Percentiles rank a stretch among this genome's conserved stretches.
These are phyloP conservation scores for Fragaria iinumae DNA, from an alignment of 306 rosid species.

Conservation along the genomic window DNA sequence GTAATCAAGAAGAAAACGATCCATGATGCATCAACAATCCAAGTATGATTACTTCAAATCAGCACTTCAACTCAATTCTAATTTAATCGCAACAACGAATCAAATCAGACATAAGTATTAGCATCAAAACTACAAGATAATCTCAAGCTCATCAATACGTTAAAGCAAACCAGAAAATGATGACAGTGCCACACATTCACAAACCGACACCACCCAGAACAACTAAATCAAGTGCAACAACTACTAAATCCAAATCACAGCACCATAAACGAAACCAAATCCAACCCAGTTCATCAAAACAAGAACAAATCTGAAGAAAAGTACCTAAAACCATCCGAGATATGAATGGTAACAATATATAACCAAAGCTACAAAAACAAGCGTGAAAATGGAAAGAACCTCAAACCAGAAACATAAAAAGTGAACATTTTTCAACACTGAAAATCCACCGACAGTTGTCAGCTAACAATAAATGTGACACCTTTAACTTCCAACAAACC, in stretches of 20 bases:
- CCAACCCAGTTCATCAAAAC: constrained; percentile 13
- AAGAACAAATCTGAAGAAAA: constrained; percentile 21
- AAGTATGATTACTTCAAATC: background rate
- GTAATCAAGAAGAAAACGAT: constrained; percentile 1
- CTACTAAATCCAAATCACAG: background rate
- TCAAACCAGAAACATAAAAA: background rate
- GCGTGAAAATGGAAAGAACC: constrained; percentile 7
- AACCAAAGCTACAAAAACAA: background rate
- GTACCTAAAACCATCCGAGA: background rate
- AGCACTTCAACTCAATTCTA: constrained; percentile 2
- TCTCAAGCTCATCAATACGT: background rate
- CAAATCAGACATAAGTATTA: background rate
- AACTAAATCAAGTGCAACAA: constrained; percentile 6
- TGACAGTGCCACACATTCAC: background rate
- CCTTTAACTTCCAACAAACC: constrained; percentile 2
- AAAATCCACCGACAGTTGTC: constrained; percentile 33
- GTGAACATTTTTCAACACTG: background rate
- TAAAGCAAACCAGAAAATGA: constrained; percentile 2
- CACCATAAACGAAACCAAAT: constrained; percentile 7
- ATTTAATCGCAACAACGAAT: background rate
- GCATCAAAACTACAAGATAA: background rate
- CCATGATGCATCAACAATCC: constrained; percentile 18
- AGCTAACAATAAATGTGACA: constrained; percentile 20
- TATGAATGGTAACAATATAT: background rate
- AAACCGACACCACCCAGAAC: constrained; percentile 8